phyloP scores from a whole-genome alignment of 2,329 filamentous ascomycete genomes.

The Trichoderma brevicompactum region DNA sequence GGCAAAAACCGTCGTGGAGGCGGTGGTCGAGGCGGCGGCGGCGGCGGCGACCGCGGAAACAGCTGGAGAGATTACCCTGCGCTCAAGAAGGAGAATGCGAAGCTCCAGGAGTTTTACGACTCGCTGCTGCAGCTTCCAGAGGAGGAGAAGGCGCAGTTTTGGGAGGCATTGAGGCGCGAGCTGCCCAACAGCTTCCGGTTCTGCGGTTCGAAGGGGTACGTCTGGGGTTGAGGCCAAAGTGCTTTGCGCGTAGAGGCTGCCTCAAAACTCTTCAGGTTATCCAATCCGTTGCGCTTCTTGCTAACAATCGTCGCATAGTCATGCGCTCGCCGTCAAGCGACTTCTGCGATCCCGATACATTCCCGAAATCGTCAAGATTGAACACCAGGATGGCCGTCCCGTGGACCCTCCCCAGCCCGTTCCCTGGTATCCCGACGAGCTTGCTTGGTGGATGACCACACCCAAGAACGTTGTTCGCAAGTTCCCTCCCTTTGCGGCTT shows the following conservation, averaged over 20 bases:
- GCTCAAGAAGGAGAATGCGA: constrained; percentile 77
- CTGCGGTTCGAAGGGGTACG: constrained; percentile 87
- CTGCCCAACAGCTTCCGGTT: constrained; percentile 98
- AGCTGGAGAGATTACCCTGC: constrained; percentile 45
- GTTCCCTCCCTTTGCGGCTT: constrained; percentile 90
- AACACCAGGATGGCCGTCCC: constrained; percentile 77
- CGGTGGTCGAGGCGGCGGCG: constrained; percentile 43
- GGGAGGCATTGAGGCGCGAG: constrained; percentile 80
- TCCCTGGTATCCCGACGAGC: constrained; percentile 89
- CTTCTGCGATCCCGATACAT: constrained; percentile 88
- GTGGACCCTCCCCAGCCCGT: constrained; percentile 84
- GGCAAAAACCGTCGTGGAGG: constrained; percentile 45
- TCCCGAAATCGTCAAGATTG: constrained; percentile 83
- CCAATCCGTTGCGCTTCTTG: neutral
- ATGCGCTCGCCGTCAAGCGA: constrained; percentile 90
- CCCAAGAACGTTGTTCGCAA: constrained; percentile 94
- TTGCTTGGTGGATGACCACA: constrained; percentile 98
- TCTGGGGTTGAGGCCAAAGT: neutral
- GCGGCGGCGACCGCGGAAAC: constrained; percentile 34
- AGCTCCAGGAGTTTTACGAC: constrained; percentile 87
- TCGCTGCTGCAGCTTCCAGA: constrained; percentile 74
- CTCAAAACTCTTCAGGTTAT: neutral
- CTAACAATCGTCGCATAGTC: constrained; percentile 53
- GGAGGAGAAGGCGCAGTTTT: constrained; percentile 79
- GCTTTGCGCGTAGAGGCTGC: neutral